phyloP scores from a whole-genome alignment of 2,329 filamentous ascomycete genomes.

The Colletotrichum plurivorum region DNA sequence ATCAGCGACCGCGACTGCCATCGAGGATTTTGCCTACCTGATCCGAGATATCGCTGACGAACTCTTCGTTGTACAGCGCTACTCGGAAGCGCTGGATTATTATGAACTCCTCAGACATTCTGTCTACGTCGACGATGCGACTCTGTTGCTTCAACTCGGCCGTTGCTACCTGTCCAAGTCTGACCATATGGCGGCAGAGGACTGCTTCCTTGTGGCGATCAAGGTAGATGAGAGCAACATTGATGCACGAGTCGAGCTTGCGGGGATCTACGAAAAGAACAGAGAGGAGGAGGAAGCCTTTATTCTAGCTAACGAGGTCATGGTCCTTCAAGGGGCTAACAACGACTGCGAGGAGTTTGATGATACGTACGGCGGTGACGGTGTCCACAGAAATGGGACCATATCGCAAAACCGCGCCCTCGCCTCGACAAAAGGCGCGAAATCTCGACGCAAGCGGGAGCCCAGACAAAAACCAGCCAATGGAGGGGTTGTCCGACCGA shows the following conservation, averaged over 20 bases:
- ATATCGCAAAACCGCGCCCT: slow-evolving; percentile 8
- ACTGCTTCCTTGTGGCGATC: slow-evolving; percentile 82
- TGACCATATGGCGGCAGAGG: slow-evolving; percentile 78
- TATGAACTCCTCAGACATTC: slow-evolving; percentile 68
- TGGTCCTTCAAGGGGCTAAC: slow-evolving; percentile 71
- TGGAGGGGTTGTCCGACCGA: slow-evolving; percentile 48
- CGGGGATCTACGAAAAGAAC: slow-evolving; percentile 85
- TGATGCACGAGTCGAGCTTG: slow-evolving; percentile 83
- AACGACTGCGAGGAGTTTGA: slow-evolving; percentile 47
- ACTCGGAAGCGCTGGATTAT: slow-evolving; percentile 65
- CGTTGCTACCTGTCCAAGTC: slow-evolving; percentile 78
- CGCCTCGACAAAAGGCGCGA: slow-evolving; percentile 9
- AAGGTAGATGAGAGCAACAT: slow-evolving; percentile 80
- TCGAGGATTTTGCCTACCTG: slow-evolving; percentile 79
- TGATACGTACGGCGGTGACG: background rate
- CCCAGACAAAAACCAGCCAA: slow-evolving; percentile 34
- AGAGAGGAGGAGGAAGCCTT: slow-evolving; percentile 83
- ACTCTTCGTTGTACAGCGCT: slow-evolving; percentile 56
- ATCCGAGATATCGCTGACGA: slow-evolving; percentile 76
- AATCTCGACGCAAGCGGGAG: slow-evolving; percentile 31
- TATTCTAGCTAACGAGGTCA: slow-evolving; percentile 81
- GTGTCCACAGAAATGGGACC: background rate
- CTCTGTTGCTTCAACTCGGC: slow-evolving; percentile 69
- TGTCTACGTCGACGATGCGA: slow-evolving; percentile 64
- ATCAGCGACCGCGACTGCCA: slow-evolving; percentile 36